Percentiles rank a stretch among this genome's conserved stretches.
Conservation (phyloP, 23 red algal species). For the Gracilaria domingensis region DNA sequence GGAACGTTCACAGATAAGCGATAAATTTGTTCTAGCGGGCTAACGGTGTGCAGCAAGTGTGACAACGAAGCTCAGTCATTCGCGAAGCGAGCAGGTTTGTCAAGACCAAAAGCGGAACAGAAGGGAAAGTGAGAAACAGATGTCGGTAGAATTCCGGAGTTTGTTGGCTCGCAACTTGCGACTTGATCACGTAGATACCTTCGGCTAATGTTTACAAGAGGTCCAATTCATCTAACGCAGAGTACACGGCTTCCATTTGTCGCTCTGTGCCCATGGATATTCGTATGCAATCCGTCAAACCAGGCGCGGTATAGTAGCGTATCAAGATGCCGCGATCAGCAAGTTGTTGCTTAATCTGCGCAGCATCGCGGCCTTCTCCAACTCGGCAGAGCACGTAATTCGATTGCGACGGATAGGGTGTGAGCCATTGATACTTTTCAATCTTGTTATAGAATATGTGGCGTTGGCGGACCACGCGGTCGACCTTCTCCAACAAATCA, state of each 20-base stretch:
- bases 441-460: constrained; percentile 75
- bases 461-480: constrained; percentile 72
- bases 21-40: not conserved
- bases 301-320: constrained; percentile 89
- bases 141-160: too few species aligned
- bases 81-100: too few species aligned
- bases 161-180: too few species aligned
- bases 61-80: not conserved
- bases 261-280: constrained; percentile 95
- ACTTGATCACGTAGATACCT: too few species aligned
- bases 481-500: constrained; percentile 83
- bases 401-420: constrained; percentile 84
- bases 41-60: not conserved
- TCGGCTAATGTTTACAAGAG: not conserved
- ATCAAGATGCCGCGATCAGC: constrained; percentile 89
- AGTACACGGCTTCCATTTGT: constrained; percentile 90
- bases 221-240: constrained; percentile 68
- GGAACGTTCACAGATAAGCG: not conserved
- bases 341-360: constrained; percentile 67
- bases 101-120: too few species aligned
- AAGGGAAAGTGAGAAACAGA: too few species aligned
- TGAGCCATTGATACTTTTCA: constrained; percentile 59
- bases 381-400: constrained; percentile 98
- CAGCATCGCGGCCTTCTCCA: constrained; percentile 55
- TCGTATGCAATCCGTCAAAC: constrained; percentile 88